Percentiles rank a stretch among this genome's conserved stretches.
These are phyloP conservation scores for Solanum chiquidenum DNA, from an alignment of 257 asterid species.

Conservation along the genomic window DNA sequence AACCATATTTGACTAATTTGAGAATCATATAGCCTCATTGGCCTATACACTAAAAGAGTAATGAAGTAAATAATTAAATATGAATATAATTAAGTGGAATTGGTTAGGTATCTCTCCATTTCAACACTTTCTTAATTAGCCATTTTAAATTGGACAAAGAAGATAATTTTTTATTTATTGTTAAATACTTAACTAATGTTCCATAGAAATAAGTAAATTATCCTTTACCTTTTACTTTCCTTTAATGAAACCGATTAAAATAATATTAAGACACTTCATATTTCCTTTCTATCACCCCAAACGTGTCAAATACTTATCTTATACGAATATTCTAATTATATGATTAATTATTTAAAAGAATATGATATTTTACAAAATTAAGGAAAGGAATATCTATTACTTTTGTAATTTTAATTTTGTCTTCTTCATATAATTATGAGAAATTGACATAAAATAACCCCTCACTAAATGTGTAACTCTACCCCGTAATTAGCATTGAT, in stretches of 20 bases:
- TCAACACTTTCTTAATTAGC: not conserved
- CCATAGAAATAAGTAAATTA: not conserved
- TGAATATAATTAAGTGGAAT: not conserved
- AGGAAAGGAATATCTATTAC: not conserved
- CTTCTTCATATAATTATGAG: not conserved
- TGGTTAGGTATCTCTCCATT: not conserved
- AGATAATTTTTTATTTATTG: not conserved
- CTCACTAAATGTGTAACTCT: not conserved
- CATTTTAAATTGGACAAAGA: not conserved
- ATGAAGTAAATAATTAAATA: not conserved
- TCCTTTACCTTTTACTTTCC: not conserved
- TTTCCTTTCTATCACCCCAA: not conserved
- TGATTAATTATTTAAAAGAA: not conserved
- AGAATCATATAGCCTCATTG: not conserved
- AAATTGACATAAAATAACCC: not conserved
- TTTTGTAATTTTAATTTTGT: not conserved
- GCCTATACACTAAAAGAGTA: not conserved
- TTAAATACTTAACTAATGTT: not conserved
- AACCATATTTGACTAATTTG: not conserved
- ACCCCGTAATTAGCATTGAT: not conserved
- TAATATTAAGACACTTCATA: not conserved
- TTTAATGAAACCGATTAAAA: not conserved
- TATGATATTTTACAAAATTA: not conserved
- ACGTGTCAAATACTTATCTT: not conserved
- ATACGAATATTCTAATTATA: not conserved